Percentiles rank a stretch among this genome's conserved stretches.
Conservation (phyloP, 2,329 filamentous ascomycete genomes). For the Nigrospora sphaerica region DNA sequence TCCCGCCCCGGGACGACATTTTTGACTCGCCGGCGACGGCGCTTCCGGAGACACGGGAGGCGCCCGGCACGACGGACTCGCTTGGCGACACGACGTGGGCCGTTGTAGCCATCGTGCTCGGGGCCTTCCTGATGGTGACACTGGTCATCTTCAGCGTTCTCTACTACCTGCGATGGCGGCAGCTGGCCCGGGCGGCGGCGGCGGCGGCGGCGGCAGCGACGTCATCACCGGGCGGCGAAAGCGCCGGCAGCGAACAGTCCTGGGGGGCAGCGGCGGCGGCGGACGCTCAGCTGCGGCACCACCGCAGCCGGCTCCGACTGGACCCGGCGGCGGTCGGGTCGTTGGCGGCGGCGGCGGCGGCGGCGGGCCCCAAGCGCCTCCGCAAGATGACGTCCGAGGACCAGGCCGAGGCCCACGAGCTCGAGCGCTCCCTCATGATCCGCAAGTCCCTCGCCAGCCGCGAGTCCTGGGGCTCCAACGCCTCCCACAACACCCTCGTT, state of each 20-base stretch:
- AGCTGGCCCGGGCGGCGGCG: neutral
- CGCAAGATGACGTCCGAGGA: neutral
- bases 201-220: neutral
- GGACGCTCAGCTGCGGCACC: neutral
- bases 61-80: neutral
- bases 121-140: slow-evolving; percentile 9
- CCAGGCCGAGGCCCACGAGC: slow-evolving; percentile 13
- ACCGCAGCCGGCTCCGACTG: no score
- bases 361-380: neutral
- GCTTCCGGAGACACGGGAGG: neutral
- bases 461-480: slow-evolving; percentile 5
- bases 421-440: slow-evolving; percentile 21
- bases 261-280: neutral
- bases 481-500: no score
- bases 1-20: no score
- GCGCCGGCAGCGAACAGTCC: neutral
- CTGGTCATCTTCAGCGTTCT: slow-evolving; percentile 7
- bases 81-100: slow-evolving; percentile 13
- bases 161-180: neutral
- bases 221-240: neutral
- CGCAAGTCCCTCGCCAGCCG: slow-evolving; percentile 22
- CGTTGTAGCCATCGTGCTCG: slow-evolving; percentile 15
- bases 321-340: no score
- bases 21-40: neutral
- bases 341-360: no score